Evolutionary conservation across 352 stramenopile genomes (phyloP).

Genomic region (Aphanomyces invadans): DNA sequence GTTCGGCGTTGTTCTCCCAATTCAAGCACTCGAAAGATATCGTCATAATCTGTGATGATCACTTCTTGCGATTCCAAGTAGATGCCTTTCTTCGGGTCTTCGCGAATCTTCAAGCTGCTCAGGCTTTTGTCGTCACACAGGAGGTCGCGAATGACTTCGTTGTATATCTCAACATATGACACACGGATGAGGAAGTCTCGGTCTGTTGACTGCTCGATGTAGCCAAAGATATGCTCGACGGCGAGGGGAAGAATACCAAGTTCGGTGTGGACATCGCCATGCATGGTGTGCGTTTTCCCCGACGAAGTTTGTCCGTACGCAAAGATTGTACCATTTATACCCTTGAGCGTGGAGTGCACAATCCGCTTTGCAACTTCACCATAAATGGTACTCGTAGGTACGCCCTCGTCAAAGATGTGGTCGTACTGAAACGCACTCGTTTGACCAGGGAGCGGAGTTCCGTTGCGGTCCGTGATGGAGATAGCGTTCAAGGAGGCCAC

Average conservation of each 20-base stretch:
- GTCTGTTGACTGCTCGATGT: constrained; percentile 63
- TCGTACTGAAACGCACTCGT: constrained; percentile 76
- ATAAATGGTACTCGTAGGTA: constrained; percentile 54
- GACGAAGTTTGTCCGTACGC: constrained; percentile 94
- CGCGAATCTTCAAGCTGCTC: constrained; percentile 73
- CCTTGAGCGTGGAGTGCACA: constrained; percentile 55
- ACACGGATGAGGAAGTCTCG: constrained; percentile 93
- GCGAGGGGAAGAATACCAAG: constrained; percentile 87
- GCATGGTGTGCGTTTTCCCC: constrained; percentile 97
- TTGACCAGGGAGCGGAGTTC: constrained; percentile 48
- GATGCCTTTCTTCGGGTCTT: constrained; percentile 85
- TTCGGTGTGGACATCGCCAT: constrained; percentile 52
- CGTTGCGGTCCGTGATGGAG: constrained; percentile 44
- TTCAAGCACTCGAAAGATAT: constrained; percentile 70
- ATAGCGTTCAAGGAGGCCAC: constrained; percentile 42
- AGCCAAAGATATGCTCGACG: constrained; percentile 91
- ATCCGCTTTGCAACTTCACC: constrained; percentile 53
- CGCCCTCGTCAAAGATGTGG: constrained; percentile 55
- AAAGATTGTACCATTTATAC: constrained; percentile 88
- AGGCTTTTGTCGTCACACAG: constrained; percentile 51
- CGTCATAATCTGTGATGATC: constrained; percentile 80
- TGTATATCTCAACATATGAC: constrained; percentile 99
- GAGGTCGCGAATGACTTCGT: constrained; percentile 96
- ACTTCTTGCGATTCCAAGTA: constrained; percentile 7
- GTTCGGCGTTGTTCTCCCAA: constrained; percentile 63